phyloP scores from a whole-genome alignment of 371 early-diverging fungal genomes.

The Mortierella sp. region DNA sequence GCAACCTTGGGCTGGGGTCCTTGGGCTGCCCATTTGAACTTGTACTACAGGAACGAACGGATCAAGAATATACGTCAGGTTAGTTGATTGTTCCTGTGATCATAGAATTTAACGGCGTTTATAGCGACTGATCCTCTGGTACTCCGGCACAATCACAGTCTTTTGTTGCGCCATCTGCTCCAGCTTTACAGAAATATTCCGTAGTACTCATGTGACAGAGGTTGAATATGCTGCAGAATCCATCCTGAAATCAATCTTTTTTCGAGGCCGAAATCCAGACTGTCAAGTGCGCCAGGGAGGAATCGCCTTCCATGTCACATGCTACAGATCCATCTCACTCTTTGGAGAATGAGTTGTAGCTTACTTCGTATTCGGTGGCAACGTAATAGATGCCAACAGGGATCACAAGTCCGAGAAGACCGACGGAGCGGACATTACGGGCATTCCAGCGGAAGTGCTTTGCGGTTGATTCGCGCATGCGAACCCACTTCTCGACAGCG shows the following conservation, averaged over 20 bases:
- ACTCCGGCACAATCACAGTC: background rate
- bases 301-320: background rate
- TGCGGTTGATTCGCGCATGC: conserved; percentile 73
- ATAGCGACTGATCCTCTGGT: background rate
- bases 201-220: background rate
- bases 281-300: background rate
- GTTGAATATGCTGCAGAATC: background rate
- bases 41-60: conserved; percentile 11
- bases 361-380: conserved; percentile 67
- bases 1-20: conserved; percentile 37
- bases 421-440: conserved; percentile 62
- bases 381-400: conserved; percentile 67
- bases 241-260: background rate
- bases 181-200: background rate
- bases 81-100: background rate
- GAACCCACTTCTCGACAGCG: conserved; percentile 75
- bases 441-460: conserved; percentile 67
- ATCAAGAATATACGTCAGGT: background rate
- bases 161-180: background rate
- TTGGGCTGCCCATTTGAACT: conserved; percentile 44
- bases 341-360: conserved; percentile 5
- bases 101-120: background rate
- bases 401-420: conserved; percentile 64
- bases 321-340: background rate
- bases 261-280: background rate